Conservation (phyloP, 768 basidiomycete genomes). For the Pleurotus citrinopileatus region DNA sequence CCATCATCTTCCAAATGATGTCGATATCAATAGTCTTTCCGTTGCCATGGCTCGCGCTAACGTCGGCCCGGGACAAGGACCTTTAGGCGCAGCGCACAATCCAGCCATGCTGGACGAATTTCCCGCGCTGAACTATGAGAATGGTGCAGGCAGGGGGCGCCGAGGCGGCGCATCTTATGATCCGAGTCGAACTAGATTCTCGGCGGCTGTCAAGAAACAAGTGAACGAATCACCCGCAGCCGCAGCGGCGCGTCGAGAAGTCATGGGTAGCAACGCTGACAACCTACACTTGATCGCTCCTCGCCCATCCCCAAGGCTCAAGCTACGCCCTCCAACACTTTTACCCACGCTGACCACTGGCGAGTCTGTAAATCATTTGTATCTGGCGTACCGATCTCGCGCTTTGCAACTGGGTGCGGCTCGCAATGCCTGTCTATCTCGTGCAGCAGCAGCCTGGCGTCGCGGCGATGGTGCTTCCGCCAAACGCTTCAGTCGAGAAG, state of each 20-base stretch:
- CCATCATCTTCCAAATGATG: constrained; percentile 85
- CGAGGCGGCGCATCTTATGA: constrained; percentile 62
- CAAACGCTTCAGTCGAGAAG: constrained; percentile 91
- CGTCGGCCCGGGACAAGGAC: constrained; percentile 46
- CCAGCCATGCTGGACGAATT: constrained; percentile 62
- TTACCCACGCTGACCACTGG: constrained; percentile 91
- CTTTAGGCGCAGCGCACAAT: constrained; percentile 37
- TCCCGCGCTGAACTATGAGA: constrained; percentile 58
- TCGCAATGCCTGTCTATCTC: constrained; percentile 89
- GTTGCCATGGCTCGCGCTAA: constrained; percentile 66
- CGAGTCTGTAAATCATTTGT: constrained; percentile 71
- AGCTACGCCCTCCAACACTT: constrained; percentile 76
- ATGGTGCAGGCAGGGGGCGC: constrained; percentile 31
- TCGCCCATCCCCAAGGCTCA: constrained; percentile 80
- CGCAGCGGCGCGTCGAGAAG: constrained; percentile 51
- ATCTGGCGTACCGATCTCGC: constrained; percentile 85
- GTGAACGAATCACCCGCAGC: constrained; percentile 26
- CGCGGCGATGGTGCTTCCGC: constrained; percentile 95
- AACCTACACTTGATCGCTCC: constrained; percentile 72
- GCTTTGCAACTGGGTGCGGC: constrained; percentile 92
- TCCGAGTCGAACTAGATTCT: constrained; percentile 85
- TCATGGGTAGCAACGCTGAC: constrained; percentile 58
- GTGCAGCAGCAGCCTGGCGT: constrained; percentile 95
- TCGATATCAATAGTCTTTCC: constrained; percentile 71
- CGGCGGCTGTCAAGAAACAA: constrained; percentile 84